Conservation (phyloP, 2,329 filamentous ascomycete genomes). For the Claviceps maximensis region DNA sequence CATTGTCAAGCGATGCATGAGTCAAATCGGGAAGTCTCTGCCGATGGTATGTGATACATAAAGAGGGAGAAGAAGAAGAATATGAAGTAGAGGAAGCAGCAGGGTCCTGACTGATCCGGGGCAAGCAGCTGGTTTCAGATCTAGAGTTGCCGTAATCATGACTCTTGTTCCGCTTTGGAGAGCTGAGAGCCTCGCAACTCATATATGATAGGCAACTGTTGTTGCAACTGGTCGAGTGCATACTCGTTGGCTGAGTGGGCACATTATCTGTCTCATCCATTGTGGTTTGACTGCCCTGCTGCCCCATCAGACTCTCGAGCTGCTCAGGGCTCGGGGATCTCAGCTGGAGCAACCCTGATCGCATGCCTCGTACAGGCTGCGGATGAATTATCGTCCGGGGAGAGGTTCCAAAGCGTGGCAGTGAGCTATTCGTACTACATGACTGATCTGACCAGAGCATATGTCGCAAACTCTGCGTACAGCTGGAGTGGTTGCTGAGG, state of each 20-base stretch:
- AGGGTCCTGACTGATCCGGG: not conserved
- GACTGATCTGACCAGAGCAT: conserved; percentile 5
- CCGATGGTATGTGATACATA: not conserved
- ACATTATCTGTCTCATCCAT: not conserved
- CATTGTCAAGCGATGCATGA: not conserved
- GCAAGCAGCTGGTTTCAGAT: not conserved
- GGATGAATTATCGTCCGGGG: conserved; percentile 11
- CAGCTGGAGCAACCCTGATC: conserved; percentile 2
- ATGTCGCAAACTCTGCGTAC: conserved; percentile 1
- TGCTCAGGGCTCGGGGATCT: not conserved
- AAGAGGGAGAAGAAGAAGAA: not conserved
- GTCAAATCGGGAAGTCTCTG: not conserved
- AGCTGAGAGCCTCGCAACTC: not conserved
- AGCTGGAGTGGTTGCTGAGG: conserved; percentile 4
- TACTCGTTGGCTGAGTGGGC: not conserved
- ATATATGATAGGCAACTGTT: not conserved
- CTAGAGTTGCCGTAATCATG: not conserved
- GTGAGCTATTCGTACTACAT: conserved; percentile 5
- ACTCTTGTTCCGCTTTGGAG: not conserved
- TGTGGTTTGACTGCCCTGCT: not conserved
- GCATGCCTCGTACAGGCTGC: conserved; percentile 10
- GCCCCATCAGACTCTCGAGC: conserved; percentile 1
- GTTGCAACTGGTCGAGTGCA: not conserved
- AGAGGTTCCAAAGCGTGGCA: not conserved
- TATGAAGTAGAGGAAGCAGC: not conserved